phyloP scores from a whole-genome alignment of 75 land plant species.

The Cupressus sempervirens region DNA sequence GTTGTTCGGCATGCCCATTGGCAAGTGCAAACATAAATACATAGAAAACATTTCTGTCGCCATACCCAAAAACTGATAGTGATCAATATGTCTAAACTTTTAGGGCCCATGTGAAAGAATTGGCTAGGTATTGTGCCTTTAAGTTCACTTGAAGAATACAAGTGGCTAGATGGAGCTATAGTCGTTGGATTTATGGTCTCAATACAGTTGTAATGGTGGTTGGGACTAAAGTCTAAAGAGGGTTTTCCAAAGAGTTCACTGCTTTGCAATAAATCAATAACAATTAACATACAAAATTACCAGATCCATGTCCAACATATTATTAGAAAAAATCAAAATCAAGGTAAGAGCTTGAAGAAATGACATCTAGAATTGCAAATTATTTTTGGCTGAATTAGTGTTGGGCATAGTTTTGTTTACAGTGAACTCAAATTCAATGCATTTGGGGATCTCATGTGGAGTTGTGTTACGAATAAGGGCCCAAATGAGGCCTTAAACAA shows the following conservation, averaged over 20 bases:
- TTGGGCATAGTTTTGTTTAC: conserved; percentile 12
- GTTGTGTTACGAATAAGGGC: conserved; percentile 56
- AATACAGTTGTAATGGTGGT: neutral
- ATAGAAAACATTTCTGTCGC: neutral
- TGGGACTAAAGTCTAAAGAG: neutral
- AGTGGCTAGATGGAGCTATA: conserved; percentile 3
- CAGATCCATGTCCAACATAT: neutral
- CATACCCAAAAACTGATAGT: neutral
- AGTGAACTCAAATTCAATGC: conserved; percentile 25
- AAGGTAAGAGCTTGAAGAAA: conserved; percentile 52
- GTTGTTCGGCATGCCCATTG: neutral
- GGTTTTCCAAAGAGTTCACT: neutral
- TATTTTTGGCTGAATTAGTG: conserved; percentile 12
- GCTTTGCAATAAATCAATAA: neutral
- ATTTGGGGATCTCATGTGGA: conserved; percentile 56
- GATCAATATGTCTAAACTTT: neutral
- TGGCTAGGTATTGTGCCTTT: neutral
- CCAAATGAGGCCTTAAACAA: conserved; percentile 65
- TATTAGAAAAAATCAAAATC: conserved; percentile 65
- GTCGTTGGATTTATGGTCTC: neutral
- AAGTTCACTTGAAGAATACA: neutral
- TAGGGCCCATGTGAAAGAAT: neutral
- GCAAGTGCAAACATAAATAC: neutral
- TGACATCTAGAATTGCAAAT: conserved; percentile 31
- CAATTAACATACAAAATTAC: neutral